phyloP scores from a whole-genome alignment of 345 rosid genomes.

The Leavenworthia alabamica region DNA sequence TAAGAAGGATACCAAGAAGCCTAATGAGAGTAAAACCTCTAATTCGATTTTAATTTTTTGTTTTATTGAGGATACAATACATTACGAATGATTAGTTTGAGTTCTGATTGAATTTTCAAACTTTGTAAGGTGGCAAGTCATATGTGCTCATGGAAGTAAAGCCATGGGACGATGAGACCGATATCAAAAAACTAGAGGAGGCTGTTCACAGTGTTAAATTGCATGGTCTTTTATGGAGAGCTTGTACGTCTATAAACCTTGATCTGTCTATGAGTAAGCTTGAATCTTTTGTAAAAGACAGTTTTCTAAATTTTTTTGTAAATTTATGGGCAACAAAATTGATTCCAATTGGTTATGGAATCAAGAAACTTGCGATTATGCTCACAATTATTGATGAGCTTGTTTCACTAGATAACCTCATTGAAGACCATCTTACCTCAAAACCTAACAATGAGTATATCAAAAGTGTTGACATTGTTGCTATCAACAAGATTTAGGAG shows the following conservation, averaged over 20 bases:
- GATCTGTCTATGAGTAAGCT: background rate
- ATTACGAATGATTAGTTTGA: too few relatives aligned
- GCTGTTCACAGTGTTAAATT: constrained; percentile 55
- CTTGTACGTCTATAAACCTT: constrained; percentile 46
- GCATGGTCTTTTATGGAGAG: constrained; percentile 95
- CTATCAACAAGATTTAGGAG: constrained; percentile 89
- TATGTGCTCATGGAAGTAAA: constrained; percentile 85
- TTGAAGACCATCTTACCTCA: constrained; percentile 64
- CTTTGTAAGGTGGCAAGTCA: constrained; percentile 70
- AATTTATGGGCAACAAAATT: constrained; percentile 92
- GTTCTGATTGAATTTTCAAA: background rate
- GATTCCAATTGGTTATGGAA: constrained; percentile 81
- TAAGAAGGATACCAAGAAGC: constrained; percentile 65
- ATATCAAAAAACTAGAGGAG: constrained; percentile 90
- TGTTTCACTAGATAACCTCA: constrained; percentile 71
- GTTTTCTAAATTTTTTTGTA: background rate
- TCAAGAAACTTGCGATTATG: constrained; percentile 89
- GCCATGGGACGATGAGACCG: constrained; percentile 99
- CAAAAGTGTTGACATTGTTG: constrained; percentile 93
- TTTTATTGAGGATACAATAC: too few relatives aligned
- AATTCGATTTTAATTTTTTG: background rate
- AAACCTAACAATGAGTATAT: constrained; percentile 72
- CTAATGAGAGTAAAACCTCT: constrained; percentile 52
- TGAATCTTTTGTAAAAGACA: too few relatives aligned
- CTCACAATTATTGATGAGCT: constrained; percentile 85